These are phyloP conservation scores for Volvox carteri DNA, from an alignment of 163 green algal genomes.

Conservation along the genomic window DNA sequence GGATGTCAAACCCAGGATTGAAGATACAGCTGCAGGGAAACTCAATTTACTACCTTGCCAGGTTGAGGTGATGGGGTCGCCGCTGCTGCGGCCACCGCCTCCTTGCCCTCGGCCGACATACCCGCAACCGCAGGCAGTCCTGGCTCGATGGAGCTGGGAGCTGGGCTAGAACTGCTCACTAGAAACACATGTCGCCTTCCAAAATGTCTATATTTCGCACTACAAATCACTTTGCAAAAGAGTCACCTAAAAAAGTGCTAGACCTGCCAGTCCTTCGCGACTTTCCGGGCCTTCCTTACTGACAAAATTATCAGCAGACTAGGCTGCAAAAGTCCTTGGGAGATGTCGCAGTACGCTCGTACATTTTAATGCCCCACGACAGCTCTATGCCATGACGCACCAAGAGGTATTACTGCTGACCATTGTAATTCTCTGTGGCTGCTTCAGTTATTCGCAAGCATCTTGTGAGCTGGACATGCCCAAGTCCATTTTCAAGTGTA, in stretches of 20 bases:
- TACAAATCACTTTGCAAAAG: neutral
- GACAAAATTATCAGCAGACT: neutral
- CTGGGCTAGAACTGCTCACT: neutral
- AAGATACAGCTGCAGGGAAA: neutral
- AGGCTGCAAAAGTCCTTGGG: neutral
- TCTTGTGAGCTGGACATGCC: no score
- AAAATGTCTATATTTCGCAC: neutral
- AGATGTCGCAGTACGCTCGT: neutral
- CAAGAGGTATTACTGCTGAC: no score
- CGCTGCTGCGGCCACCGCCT: constrained; percentile 28
- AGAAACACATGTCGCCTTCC: constrained; percentile 23
- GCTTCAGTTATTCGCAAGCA: no score
- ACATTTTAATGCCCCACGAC: neutral
- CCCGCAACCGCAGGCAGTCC: constrained; percentile 21
- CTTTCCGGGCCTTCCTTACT: no score
- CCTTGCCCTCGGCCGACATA: constrained; percentile 47
- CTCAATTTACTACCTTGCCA: constrained; percentile 22
- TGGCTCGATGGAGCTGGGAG: constrained; percentile 21
- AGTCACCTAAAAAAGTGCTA: neutral
- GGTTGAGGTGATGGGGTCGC: constrained; percentile 4
- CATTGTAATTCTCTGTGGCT: no score
- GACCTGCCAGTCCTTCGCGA: no score
- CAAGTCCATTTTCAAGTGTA: no score
- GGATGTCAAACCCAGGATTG: neutral
- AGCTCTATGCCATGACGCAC: no score